These are phyloP conservation scores for Diaporthe sp. DNA, from an alignment of 2,329 filamentous ascomycete species.

Conservation along the genomic window DNA sequence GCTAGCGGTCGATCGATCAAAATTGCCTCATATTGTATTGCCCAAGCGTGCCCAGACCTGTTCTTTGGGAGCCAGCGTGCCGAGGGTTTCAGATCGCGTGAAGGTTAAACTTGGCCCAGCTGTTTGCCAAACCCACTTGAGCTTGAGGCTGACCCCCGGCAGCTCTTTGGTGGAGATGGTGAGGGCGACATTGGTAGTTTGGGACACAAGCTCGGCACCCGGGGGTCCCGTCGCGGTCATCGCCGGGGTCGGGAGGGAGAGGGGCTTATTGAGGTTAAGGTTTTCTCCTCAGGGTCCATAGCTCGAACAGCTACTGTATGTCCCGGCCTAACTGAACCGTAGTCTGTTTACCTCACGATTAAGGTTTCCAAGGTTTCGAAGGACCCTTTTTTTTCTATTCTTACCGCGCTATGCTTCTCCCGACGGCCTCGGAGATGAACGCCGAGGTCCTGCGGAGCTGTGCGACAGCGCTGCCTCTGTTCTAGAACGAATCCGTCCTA, in stretches of 20 bases:
- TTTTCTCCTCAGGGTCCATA: constrained; percentile 10
- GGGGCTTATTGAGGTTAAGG: constrained; percentile 10
- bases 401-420: constrained; percentile 24
- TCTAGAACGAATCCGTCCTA: constrained; percentile 14
- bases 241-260: not conserved
- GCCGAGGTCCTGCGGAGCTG: constrained; percentile 14
- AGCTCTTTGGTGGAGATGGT: constrained; percentile 3
- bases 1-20: constrained; percentile 1
- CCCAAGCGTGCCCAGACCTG: constrained; percentile 1
- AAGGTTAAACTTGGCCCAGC: constrained; percentile 5
- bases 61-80: not conserved
- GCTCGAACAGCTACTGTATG: not conserved
- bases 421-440: constrained; percentile 11
- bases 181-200: not conserved
- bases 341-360: constrained; percentile 30
- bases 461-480: not conserved
- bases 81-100: not conserved
- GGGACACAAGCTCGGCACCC: not conserved
- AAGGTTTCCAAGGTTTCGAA: constrained; percentile 13
- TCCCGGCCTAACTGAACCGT: not conserved
- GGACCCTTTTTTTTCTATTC: constrained; percentile 25
- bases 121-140: not conserved
- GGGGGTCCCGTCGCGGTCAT: constrained; percentile 5
- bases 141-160: not conserved
- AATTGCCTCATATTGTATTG: not conserved